Base-by-base conservation (phyloP, 192 early-diverging fungal species). In the Coemansia sp. region DNA sequence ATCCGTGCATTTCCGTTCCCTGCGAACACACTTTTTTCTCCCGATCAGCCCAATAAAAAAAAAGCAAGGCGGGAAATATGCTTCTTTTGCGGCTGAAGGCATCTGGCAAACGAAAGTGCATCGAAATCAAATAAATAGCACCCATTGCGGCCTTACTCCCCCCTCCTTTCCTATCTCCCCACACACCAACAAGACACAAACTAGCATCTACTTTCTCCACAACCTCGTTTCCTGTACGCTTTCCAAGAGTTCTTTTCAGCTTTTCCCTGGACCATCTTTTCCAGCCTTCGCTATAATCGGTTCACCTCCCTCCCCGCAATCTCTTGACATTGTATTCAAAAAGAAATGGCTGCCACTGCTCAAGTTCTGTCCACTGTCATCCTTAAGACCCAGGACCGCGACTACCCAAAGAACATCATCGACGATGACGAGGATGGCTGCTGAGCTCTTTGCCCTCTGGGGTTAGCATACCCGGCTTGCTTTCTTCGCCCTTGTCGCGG, bases 111-210 rank as follows among this genome's bases (percentile, higher is more conserved):
- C 12, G 26, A 34, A 23, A 59, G 36, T 36, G 51, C 51, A 33
- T 16, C 45, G 49, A 44, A 69, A 53, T 62, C 59, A 43, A 68
- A 68, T 68, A 68, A 69, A 69, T 66, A 66, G 64, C 55, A 12
- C 16, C 24, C 39, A 41, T 56, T 43, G 45, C 30, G 52, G 33
- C 64, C 52, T 21, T 9, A 16, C 43, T 59, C 58, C 34, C n/a
- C n/a, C n/a, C n/a, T n/a, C n/a, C 41, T 43, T 23, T 39, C 23
- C 44, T 18, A 15, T 33, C 14, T 46, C 30, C 45, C 30, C 45
- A 11, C 30, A 51, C 30, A 63, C 18, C 34, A 65, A 41, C 33
- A 56, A 34, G 33, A 34, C 9, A 56, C 21, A 56, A 56, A 33
- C 55, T 1, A 56, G 9, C 33, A 56, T 34, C 55, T n/a, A 36